phyloP scores from a whole-genome alignment of 2,329 filamentous ascomycete species.

The Colletotrichum sojae region DNA sequence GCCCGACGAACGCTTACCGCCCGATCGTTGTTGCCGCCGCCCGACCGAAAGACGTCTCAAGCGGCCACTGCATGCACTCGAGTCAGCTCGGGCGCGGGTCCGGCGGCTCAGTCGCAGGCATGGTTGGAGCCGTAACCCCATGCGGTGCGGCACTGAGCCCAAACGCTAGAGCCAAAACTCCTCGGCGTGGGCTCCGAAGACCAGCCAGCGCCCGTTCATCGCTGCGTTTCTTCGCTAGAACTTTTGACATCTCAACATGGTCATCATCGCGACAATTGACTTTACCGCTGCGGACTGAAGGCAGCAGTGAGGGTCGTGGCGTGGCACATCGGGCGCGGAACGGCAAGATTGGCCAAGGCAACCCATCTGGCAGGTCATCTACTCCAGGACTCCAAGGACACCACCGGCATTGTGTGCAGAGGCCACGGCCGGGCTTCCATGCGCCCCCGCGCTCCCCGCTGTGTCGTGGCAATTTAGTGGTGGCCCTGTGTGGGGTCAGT shows the following conservation, averaged over 20 bases:
- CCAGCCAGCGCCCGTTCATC: neutral
- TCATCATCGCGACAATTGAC: neutral
- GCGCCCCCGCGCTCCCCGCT: constrained; percentile 8
- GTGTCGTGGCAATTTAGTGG: constrained; percentile 9
- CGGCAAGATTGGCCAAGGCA: neutral
- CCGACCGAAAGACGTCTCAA: no score
- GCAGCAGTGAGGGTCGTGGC: neutral
- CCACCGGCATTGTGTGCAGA: constrained; percentile 13
- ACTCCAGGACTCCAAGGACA: no score
- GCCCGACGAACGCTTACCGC: no score
- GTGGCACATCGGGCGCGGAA: neutral
- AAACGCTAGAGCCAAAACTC: neutral
- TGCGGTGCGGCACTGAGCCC: neutral
- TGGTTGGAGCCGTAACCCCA: neutral
- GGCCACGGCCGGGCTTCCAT: constrained; percentile 7
- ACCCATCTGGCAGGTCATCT: no score
- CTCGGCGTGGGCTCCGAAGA: constrained; percentile 22
- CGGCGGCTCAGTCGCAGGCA: neutral
- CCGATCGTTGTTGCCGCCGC: no score
- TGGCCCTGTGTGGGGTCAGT: constrained; percentile 12
- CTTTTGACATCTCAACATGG: neutral
- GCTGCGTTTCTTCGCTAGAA: neutral
- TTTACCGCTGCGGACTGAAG: no score
- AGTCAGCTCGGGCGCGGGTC: constrained; percentile 2
- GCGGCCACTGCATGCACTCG: no score